Evolutionary conservation across 352 stramenopile genomes (phyloP).

Genomic region (Pythium folliculosum): DNA sequence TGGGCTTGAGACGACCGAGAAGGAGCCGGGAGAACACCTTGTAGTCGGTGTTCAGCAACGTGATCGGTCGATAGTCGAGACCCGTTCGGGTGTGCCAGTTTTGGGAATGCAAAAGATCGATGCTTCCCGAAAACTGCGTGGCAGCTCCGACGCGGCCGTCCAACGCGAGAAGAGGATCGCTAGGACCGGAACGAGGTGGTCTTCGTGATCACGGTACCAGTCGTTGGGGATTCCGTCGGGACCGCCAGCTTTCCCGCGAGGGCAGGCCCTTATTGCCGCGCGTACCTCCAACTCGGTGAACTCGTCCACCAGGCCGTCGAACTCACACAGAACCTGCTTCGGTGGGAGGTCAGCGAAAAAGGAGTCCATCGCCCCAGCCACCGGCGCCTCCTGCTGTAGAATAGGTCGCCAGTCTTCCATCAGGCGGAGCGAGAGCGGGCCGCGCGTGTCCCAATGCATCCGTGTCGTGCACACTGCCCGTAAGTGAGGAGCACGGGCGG

Average conservation of each 20-base stretch:
- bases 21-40: conserved; percentile 12
- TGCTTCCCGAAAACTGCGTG: neutral
- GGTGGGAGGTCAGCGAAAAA: neutral
- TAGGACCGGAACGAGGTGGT: neutral
- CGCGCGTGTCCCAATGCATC: too few relatives aligned
- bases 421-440: too few relatives aligned
- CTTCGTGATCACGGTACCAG: conserved; percentile 1
- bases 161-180: neutral
- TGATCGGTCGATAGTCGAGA: neutral
- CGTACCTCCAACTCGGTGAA: neutral
- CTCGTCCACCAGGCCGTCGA: neutral
- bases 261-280: neutral
- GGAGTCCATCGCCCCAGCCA: neutral
- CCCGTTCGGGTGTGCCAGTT: neutral
- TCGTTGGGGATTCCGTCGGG: conserved; percentile 17
- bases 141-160: neutral
- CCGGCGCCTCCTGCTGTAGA: conserved; percentile 1
- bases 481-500: too few relatives aligned
- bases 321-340: too few relatives aligned
- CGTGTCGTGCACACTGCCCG: too few relatives aligned
- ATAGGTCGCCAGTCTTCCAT: neutral
- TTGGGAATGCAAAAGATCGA: conserved; percentile 12
- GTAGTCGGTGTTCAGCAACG: conserved; percentile 10
- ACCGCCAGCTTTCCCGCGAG: conserved; percentile 7
- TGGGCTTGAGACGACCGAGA: neutral